Evolutionary conservation across 129 eudicot species (phyloP), one percentile per base, ranked within the genome.

Genomic region (Glebionis coronaria): DNA sequence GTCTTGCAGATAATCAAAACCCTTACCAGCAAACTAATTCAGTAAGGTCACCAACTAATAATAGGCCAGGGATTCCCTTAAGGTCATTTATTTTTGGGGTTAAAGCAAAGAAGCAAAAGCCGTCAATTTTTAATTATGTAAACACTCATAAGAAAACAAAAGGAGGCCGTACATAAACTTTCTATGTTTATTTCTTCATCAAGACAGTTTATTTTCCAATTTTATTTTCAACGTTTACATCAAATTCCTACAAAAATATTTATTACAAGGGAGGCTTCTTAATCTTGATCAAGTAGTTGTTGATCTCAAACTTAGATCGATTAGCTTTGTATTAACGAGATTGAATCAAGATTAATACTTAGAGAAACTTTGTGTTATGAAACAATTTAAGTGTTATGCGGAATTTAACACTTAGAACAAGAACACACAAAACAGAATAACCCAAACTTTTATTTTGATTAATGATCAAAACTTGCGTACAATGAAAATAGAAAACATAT

Each of bases 41-140:
- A 60, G 57, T 63, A 11, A 68, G 75, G 4, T 52, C 76, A 4
- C 46, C 81, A 25, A 79, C 72, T 12, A 56, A 20, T 63, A 52
- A 20, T 63, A 52, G 82, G 35, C 44, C 78, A 3, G 54, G 81
- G 31, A 75, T 91, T 16, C 97, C 97, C 7, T 69, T 88, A 19
- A 50, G 87, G 18, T 88, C 97, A 9, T 91, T 91, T 28, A 83
- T 91, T 31, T 91, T 91, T 65, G 97, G 97, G 52, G 79, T 78
- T 28, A 85, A 76, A 67, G 73, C 71, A 53, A 86, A 73, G 71
- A 83, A 83, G 80, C 84, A 83, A 74, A 90, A 59, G 80, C 78
- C 78, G 5, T 91, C 96, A 0, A 73, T 88, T 25, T 88, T 91
- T 53, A 73, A 82, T 29, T 65, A 42, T 47, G 81, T 81, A 81